phyloP scores from a whole-genome alignment of 768 basidiomycete genomes.

The Kwoniella europaea region DNA sequence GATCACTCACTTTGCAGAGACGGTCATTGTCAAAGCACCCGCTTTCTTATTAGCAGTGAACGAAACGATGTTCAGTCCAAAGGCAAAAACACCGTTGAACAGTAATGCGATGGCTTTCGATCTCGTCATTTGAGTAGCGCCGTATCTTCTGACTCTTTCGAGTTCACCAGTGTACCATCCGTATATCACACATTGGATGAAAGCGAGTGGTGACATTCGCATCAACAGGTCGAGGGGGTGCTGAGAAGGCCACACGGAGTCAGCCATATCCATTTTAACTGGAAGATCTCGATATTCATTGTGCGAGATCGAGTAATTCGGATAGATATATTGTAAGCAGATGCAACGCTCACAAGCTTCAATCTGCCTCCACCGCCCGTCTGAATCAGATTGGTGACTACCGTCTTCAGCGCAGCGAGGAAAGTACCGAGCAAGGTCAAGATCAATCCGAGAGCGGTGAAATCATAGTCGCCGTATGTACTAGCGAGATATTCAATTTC shows the following conservation, averaged over 20 bases:
- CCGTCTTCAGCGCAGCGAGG: slow-evolving; percentile 90
- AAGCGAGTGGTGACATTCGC: slow-evolving; percentile 89
- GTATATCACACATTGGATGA: slow-evolving; percentile 79
- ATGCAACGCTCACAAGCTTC: slow-evolving; percentile 46
- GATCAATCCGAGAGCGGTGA: slow-evolving; percentile 79
- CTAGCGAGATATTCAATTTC: slow-evolving; percentile 59
- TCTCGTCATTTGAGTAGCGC: slow-evolving; percentile 61
- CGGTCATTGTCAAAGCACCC: slow-evolving; percentile 65
- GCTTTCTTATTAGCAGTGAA: slow-evolving; percentile 95
- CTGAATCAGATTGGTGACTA: slow-evolving; percentile 77
- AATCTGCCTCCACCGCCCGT: slow-evolving; percentile 59
- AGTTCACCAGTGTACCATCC: slow-evolving; percentile 83
- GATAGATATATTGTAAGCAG: neutral
- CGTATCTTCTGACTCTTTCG: slow-evolving; percentile 65
- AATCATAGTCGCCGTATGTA: slow-evolving; percentile 95
- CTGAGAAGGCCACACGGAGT: slow-evolving; percentile 44
- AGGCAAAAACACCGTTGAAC: slow-evolving; percentile 84
- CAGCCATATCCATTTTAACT: no score
- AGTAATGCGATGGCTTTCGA: slow-evolving; percentile 66
- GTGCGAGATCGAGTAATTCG: no score
- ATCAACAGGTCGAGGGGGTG: slow-evolving; percentile 85
- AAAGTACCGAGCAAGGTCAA: slow-evolving; percentile 88
- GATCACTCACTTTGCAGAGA: slow-evolving; percentile 52
- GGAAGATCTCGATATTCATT: no score
- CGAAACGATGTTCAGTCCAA: slow-evolving; percentile 88